phyloP scores from a whole-genome alignment of 2,329 filamentous ascomycete species.

The Colletotrichum sp. region DNA sequence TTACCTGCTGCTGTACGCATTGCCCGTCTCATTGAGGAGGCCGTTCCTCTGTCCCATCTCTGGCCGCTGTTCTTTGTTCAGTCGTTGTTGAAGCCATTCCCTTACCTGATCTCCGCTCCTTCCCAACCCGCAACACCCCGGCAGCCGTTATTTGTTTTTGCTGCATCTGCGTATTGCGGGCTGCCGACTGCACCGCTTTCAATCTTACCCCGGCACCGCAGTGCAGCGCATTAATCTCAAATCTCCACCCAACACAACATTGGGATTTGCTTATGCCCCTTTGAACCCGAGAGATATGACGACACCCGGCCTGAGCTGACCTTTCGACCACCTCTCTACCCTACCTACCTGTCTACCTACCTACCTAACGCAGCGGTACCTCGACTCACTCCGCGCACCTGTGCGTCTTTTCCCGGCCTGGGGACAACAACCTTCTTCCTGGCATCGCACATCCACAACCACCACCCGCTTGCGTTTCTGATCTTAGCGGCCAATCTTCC shows the following conservation, averaged over 20 bases:
- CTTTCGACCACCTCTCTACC: background rate
- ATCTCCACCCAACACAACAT: background rate
- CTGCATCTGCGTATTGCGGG: background rate
- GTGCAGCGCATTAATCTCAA: background rate
- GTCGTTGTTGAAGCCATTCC: background rate
- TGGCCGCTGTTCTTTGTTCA: background rate
- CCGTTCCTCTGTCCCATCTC: background rate
- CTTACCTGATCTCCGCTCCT: background rate
- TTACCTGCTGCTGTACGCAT: background rate
- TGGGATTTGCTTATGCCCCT: conserved; percentile 5
- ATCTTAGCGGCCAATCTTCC: background rate
- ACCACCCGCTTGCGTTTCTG: background rate
- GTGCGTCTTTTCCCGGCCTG: conserved; percentile 2
- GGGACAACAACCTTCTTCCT: background rate
- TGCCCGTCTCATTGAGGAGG: background rate
- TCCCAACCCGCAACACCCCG: background rate
- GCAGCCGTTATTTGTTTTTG: background rate
- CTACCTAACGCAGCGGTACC: background rate
- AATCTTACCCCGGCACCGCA: background rate
- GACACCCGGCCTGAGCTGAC: conserved; percentile 18
- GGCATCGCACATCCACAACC: background rate
- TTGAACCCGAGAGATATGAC: conserved; percentile 17
- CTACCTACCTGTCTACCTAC: background rate
- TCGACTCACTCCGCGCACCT: background rate
- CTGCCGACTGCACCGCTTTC: background rate